phyloP scores from a whole-genome alignment of 352 stramenopile species.

The Globisporangium viniferum region DNA sequence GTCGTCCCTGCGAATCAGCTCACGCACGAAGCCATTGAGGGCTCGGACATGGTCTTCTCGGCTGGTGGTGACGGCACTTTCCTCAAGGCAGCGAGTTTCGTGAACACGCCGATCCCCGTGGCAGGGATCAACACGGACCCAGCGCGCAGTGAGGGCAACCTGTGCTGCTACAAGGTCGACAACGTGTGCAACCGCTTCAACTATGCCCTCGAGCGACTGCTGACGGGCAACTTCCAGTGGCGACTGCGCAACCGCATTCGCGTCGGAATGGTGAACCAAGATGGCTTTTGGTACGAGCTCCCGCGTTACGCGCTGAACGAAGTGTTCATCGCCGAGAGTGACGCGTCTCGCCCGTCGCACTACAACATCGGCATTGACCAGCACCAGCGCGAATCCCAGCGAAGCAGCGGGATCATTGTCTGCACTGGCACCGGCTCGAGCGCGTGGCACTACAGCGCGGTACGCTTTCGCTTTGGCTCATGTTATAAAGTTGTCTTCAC shows the following conservation, averaged over 20 bases:
- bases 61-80: slow-evolving; percentile 86
- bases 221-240: slow-evolving; percentile 78
- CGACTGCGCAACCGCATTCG: slow-evolving; percentile 79
- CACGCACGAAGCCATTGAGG: slow-evolving; percentile 72
- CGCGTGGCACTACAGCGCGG: slow-evolving; percentile 84
- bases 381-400: slow-evolving; percentile 84
- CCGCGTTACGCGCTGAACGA: slow-evolving; percentile 85
- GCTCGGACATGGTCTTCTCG: slow-evolving; percentile 85
- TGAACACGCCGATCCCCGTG: slow-evolving; percentile 83
- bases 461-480: slow-evolving; percentile 23
- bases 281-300: slow-evolving; percentile 86
- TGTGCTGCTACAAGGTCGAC: slow-evolving; percentile 87
- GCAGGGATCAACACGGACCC: slow-evolving; percentile 85
- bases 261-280: slow-evolving; percentile 87
- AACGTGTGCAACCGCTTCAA: slow-evolving; percentile 72
- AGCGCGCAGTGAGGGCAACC: slow-evolving; percentile 78
- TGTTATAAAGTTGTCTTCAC: background rate
- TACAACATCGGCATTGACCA: slow-evolving; percentile 90
- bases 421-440: slow-evolving; percentile 86
- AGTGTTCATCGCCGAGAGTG: slow-evolving; percentile 87
- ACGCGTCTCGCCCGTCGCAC: slow-evolving; percentile 79
- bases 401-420: slow-evolving; percentile 86
- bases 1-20: slow-evolving; percentile 79
- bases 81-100: slow-evolving; percentile 82
- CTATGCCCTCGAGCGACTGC: slow-evolving; percentile 59